These are phyloP conservation scores for Lithohypha guttulata DNA, from an alignment of 2,329 filamentous ascomycete species.

Conservation along the genomic window DNA sequence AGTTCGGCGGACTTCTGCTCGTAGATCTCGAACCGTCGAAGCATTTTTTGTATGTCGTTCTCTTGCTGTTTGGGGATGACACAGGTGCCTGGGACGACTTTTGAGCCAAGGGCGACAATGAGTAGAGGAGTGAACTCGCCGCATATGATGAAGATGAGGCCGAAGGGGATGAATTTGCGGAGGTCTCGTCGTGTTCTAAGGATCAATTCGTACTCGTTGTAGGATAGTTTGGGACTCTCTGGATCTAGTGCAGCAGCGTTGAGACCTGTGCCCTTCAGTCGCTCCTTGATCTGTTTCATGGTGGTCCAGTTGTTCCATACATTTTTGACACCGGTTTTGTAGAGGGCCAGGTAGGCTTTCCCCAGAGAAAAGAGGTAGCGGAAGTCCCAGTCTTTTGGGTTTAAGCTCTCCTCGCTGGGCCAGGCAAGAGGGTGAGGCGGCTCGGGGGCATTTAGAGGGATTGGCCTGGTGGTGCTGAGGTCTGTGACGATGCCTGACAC, in stretches of 20 bases:
- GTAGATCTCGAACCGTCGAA: background rate
- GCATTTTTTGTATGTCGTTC: conserved; percentile 28
- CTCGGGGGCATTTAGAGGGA: conserved; percentile 2
- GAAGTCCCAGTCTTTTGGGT: conserved; percentile 2
- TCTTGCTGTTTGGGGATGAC: conserved; percentile 66
- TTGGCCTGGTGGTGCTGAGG: conserved; percentile 6
- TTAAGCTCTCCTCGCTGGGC: background rate
- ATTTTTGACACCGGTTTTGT: conserved; percentile 71
- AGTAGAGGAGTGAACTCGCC: conserved; percentile 80
- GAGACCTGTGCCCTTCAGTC: background rate
- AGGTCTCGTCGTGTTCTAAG: conserved; percentile 60
- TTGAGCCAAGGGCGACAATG: conserved; percentile 57
- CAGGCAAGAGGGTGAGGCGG: conserved; percentile 6
- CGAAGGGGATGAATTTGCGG: conserved; percentile 68
- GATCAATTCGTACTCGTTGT: conserved; percentile 61
- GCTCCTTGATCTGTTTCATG: background rate
- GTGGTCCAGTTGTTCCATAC: conserved; percentile 51
- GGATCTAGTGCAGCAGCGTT: background rate
- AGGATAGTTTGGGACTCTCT: conserved; percentile 36
- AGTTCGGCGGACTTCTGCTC: background rate
- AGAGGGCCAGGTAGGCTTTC: conserved; percentile 71
- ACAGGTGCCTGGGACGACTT: conserved; percentile 68
- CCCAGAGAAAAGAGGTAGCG: conserved; percentile 52
- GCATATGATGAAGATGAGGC: conserved; percentile 60
- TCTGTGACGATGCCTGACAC: conserved; percentile 2